Evolutionary conservation across 257 asterid genomes (phyloP).

Genomic region (Prunella vulgaris): DNA sequence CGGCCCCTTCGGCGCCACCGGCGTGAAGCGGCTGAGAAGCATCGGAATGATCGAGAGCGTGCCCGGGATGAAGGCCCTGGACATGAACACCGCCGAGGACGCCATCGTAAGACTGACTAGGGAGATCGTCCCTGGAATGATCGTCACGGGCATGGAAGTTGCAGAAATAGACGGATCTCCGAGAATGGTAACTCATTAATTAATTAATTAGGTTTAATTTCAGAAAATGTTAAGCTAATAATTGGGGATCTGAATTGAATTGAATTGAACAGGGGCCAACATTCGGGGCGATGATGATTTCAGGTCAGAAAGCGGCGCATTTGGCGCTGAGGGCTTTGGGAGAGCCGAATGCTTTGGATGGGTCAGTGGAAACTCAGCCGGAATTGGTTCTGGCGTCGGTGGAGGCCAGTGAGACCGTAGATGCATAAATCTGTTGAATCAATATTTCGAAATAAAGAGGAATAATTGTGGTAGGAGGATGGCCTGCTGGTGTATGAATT

Average conservation of each 20-base stretch:
- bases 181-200: constrained; percentile 58
- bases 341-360: constrained; percentile 62
- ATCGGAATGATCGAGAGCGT: constrained; percentile 86
- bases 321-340: constrained; percentile 81
- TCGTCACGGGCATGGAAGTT: constrained; percentile 95
- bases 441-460: background rate
- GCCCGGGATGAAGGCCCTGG: constrained; percentile 94
- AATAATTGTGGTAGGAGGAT: background rate
- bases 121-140: constrained; percentile 93
- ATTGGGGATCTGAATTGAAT: constrained; percentile 1
- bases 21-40: constrained; percentile 79
- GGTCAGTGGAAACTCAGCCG: constrained; percentile 23
- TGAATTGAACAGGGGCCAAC: constrained; percentile 62
- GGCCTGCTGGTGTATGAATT: constrained; percentile 1
- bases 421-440: constrained; percentile 30
- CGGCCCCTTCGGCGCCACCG: constrained; percentile 95
- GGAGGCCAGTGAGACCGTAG: constrained; percentile 46
- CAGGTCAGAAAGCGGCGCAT: constrained; percentile 91
- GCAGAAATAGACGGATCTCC: constrained; percentile 95
- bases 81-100: constrained; percentile 92
- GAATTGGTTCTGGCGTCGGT: constrained; percentile 58
- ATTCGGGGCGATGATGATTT: constrained; percentile 90
- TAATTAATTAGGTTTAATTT: background rate
- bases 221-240: background rate
- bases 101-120: constrained; percentile 82